Evolutionary conservation across 345 rosid genomes (phyloP), one percentile per base, ranked within the genome.

Genomic region (Rhizophora apiculata): DNA sequence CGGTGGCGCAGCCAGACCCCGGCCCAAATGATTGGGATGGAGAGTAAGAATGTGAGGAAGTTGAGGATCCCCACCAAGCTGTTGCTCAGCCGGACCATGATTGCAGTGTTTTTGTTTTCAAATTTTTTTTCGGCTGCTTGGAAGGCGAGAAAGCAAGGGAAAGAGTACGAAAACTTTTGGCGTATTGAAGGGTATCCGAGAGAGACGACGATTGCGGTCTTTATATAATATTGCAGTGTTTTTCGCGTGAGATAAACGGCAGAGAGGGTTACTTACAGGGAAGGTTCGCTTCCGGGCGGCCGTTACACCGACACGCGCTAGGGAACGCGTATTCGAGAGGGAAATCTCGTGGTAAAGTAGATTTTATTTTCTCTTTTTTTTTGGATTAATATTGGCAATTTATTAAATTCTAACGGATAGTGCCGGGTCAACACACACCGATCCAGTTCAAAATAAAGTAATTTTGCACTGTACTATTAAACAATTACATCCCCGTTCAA

Each of bases 31-130:
- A 91, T 91, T n/a, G 96, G 95, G 62, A 94, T 77, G 2, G 97
- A 89, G 59, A 89, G 78, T 22, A 91, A 71, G 81, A 91, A 87
- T 16, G 92, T 88, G 6, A 91, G 8, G 80, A 94, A 62, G 79
- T 94, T 94, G 21, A 94, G 91, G 60, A 88, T 68, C n/a, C 93
- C 98, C 3, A 91, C 76, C 57, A 94, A 76, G 71, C 77, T 91
- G 84, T 94, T 91, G 74, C 93, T 89, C 20, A 83, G 13, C 7
- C 93, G 89, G 46, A 84, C 75, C 87, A 81, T 81, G 20, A 10
- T 62, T 60, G 20, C 60, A 8, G 29, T 13, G 30, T 20, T 20
- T 56, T 56, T 13, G 30, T 9, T 56, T 56, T 27, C 16, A 56
- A 24, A 55, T 9, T 55, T 34, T 36, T 31, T 56, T 9, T 16